A percentile compares a stretch with the other conserved stretches of the same genome.
Evolutionary conservation across 1,139 yeast genomes (phyloP).

Genomic region (Protomyces macrosporus): DNA sequence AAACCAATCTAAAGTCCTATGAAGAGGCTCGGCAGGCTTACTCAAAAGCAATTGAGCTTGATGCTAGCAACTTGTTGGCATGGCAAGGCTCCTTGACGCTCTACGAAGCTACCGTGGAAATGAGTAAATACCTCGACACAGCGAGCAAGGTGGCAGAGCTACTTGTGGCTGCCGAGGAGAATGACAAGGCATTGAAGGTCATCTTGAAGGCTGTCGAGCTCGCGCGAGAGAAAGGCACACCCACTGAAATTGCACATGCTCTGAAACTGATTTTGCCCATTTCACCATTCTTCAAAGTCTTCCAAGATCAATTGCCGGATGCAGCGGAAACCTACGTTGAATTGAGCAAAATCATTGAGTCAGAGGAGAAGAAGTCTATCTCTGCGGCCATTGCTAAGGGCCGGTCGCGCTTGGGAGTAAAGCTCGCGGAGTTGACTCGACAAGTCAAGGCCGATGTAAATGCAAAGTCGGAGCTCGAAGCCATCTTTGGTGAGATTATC

Average conservation of each 20-base stretch:
- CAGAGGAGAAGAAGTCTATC: conserved; percentile 43
- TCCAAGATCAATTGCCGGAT: conserved; percentile 51
- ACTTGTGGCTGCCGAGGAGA: conserved; percentile 32
- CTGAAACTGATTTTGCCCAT: conserved; percentile 60
- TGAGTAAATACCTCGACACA: conserved; percentile 41
- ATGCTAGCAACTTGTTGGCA: conserved; percentile 55
- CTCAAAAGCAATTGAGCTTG: conserved; percentile 51
- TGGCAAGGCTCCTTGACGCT: conserved; percentile 74
- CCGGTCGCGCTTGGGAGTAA: conserved; percentile 35
- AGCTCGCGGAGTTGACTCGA: conserved; percentile 37
- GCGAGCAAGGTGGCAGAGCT: conserved; percentile 36
- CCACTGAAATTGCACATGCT: conserved; percentile 43
- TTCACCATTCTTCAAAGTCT: conserved; percentile 51
- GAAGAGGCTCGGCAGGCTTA: conserved; percentile 51
- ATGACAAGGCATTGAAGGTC: conserved; percentile 25
- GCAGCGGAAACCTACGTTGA: conserved; percentile 49
- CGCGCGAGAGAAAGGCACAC: conserved; percentile 37
- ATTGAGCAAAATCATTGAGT: conserved; percentile 48
- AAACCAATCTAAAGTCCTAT: conserved; percentile 44
- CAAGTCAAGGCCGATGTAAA: conserved; percentile 50
- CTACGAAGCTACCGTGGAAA: conserved; percentile 47
- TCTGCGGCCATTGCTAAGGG: conserved; percentile 36
- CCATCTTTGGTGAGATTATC: conserved; percentile 53
- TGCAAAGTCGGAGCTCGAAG: conserved; percentile 48
- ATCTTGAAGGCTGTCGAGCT: conserved; percentile 28